Conservation (phyloP, 2,329 filamentous ascomycete genomes). For the Trichoderma semiorbis region DNA sequence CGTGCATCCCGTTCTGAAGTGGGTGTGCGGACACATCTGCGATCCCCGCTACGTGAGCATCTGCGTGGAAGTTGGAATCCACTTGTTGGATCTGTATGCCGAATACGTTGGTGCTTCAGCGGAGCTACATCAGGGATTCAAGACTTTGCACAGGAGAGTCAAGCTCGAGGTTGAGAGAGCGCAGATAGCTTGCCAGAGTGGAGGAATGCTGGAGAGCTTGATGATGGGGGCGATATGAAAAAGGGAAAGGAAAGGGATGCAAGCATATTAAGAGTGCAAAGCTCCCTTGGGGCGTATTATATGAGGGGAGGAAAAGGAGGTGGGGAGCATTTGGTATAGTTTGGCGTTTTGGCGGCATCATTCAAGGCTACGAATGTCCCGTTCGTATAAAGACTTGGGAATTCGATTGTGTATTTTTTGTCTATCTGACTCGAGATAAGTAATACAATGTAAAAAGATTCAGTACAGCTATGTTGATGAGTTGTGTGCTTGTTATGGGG, state of each 20-base stretch:
- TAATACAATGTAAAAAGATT: constrained; percentile 2
- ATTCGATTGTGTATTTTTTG: neutral
- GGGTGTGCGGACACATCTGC: constrained; percentile 75
- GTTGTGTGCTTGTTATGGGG: neutral
- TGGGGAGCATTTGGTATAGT: constrained; percentile 13
- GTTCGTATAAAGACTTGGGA: constrained; percentile 4
- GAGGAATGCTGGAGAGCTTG: constrained; percentile 78
- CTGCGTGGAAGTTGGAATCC: constrained; percentile 77
- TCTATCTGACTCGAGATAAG: neutral
- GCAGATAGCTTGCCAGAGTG: constrained; percentile 75
- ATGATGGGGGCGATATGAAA: constrained; percentile 38
- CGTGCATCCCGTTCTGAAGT: constrained; percentile 77
- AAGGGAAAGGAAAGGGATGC: neutral
- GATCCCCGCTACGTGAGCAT: constrained; percentile 78
- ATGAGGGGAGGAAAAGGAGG: neutral
- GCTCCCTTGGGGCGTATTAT: neutral
- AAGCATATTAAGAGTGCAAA: neutral
- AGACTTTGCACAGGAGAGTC: constrained; percentile 66
- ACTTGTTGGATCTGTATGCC: constrained; percentile 83
- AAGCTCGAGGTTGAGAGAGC: constrained; percentile 75
- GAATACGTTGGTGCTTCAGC: constrained; percentile 71
- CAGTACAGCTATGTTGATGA: neutral
- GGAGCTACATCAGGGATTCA: constrained; percentile 68
- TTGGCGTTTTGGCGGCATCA: constrained; percentile 15
- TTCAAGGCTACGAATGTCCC: neutral